A percentile compares a stretch with the other conserved stretches of the same genome.
Conservation (phyloP, 257 asterid species). For the Leonotis leonurus region DNA sequence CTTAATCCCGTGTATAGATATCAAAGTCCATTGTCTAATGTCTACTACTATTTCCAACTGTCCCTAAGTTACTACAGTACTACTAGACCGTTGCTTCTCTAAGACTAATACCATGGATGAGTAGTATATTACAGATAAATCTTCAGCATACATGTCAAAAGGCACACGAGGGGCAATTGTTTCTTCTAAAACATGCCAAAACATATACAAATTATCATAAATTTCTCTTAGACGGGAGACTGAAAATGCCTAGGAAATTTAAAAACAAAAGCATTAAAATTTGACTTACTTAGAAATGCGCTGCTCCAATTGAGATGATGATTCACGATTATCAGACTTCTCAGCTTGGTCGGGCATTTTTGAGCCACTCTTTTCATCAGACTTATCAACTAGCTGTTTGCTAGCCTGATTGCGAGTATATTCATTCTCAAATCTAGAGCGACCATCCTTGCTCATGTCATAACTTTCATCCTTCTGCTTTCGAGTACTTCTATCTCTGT, state of each 20-base stretch:
- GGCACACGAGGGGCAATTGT: too few relatives aligned
- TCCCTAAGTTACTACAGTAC: background rate
- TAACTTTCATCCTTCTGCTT: conserved; percentile 52
- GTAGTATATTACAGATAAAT: background rate
- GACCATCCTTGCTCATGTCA: conserved; percentile 45
- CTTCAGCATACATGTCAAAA: background rate
- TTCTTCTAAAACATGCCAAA: background rate
- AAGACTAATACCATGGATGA: too few relatives aligned
- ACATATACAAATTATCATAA: too few relatives aligned
- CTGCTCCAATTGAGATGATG: conserved; percentile 45
- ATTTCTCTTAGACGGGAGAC: background rate
- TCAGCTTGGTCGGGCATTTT: conserved; percentile 36
- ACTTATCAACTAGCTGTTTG: conserved; percentile 25
- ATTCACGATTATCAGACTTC: conserved; percentile 27
- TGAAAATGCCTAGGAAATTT: background rate
- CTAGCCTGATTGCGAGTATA: conserved; percentile 21
- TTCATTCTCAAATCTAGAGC: conserved; percentile 23
- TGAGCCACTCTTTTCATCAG: conserved; percentile 34
- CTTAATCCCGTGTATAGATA: too few relatives aligned
- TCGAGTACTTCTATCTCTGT: conserved; percentile 49
- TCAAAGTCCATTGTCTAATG: too few relatives aligned
- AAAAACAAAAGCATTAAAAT: conserved; percentile 6
- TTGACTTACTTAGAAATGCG: conserved; percentile 81
- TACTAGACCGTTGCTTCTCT: too few relatives aligned
- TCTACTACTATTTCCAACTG: background rate